Percentiles rank a stretch among this genome's conserved stretches.
phyloP scores from a whole-genome alignment of 2,329 filamentous ascomycete species.

The Madurella fahalii region DNA sequence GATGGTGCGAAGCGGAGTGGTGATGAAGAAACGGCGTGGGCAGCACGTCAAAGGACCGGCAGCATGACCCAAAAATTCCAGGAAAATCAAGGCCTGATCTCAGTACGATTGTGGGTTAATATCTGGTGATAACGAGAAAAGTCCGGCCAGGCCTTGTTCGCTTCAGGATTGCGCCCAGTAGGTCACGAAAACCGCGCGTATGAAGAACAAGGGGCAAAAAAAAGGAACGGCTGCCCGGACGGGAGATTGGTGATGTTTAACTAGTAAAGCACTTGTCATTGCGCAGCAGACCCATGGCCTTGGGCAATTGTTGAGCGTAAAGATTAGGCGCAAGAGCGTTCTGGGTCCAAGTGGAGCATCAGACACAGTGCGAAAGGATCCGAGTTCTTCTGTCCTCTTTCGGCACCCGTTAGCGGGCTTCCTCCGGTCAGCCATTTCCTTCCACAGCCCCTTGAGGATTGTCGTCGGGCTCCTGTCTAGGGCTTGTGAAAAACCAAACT shows the following conservation, averaged over 20 bases:
- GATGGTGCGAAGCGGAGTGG: not conserved
- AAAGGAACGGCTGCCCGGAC: not conserved
- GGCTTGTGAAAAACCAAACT: not conserved
- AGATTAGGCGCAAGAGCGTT: not conserved
- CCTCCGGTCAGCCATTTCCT: constrained; percentile 7
- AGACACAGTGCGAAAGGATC: constrained; percentile 6
- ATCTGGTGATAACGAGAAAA: too few species aligned
- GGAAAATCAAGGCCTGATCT: constrained; percentile 10
- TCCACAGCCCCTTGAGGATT: constrained; percentile 1
- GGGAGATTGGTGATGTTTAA: constrained; percentile 23
- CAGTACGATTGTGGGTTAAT: too few species aligned
- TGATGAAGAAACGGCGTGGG: constrained; percentile 3
- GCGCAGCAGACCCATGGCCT: constrained; percentile 7
- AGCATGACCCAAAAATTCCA: constrained; percentile 21
- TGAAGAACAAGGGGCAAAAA: not conserved
- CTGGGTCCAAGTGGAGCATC: not conserved
- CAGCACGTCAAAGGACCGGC: constrained; percentile 8
- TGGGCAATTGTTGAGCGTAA: constrained; percentile 1
- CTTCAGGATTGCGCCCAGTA: too few species aligned
- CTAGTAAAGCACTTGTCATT: constrained; percentile 13
- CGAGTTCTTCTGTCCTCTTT: too few species aligned
- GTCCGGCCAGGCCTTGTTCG: not conserved
- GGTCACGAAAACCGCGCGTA: too few species aligned
- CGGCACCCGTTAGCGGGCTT: not conserved
- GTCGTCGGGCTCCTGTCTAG: too few species aligned